phyloP scores from a whole-genome alignment of 805 yeast genomes.

The Saccharomycopsis sp. region DNA sequence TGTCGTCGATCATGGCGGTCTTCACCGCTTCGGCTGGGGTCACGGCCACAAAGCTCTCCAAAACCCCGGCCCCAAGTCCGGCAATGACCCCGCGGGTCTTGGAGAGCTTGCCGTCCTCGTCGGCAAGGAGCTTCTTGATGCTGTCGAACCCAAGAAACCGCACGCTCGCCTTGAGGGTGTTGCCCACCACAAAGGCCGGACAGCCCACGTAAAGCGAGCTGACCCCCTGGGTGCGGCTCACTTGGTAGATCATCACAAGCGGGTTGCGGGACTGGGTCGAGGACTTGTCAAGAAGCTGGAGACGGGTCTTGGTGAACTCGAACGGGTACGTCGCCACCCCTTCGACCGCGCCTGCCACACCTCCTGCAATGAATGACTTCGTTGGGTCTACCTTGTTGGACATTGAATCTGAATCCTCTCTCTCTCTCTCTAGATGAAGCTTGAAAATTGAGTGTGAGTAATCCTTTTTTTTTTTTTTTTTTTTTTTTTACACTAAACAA shows the following conservation, averaged over 20 bases:
- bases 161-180: conserved; percentile 93
- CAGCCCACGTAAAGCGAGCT: conserved; percentile 85
- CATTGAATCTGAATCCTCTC: too few species aligned
- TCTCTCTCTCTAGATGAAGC: too few species aligned
- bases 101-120: conserved; percentile 76
- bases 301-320: conserved; percentile 91
- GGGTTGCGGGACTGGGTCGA: conserved; percentile 74
- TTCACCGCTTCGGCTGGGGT: conserved; percentile 97
- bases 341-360: conserved; percentile 93
- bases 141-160: conserved; percentile 89
- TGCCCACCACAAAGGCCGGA: conserved; percentile 93
- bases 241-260: conserved; percentile 62
- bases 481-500: too few species aligned
- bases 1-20: conserved; percentile 92
- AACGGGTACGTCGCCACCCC: conserved; percentile 91
- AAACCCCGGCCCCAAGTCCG: conserved; percentile 94
- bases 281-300: conserved; percentile 68
- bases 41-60: conserved; percentile 87
- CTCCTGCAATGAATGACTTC: conserved; percentile 89
- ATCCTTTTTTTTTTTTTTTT: too few species aligned
- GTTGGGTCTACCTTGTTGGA: conserved; percentile 50
- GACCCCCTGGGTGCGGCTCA: conserved; percentile 71
- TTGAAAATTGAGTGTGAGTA: too few species aligned
- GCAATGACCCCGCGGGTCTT: conserved; percentile 91
- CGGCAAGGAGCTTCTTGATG: conserved; percentile 68